Conservation (phyloP, 306 rosid genomes). For the Betula pendula region DNA sequence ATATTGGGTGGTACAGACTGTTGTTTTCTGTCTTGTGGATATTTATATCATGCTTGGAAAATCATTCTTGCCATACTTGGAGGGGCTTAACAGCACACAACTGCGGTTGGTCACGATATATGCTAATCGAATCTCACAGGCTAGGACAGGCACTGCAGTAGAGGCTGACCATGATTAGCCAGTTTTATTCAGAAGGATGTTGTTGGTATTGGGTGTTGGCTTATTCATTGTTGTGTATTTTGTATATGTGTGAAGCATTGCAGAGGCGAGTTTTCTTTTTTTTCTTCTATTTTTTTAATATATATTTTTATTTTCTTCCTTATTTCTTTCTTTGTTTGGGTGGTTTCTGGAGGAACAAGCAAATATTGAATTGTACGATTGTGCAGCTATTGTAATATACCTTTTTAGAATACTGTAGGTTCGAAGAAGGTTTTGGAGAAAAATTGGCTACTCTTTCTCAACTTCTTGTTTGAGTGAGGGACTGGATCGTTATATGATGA, state of each 20-base stretch:
- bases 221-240: conserved; percentile 62
- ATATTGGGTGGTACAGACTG: conserved; percentile 72
- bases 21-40: conserved; percentile 97
- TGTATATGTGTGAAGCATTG: conserved; percentile 79
- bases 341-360: conserved; percentile 51
- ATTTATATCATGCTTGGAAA: conserved; percentile 97
- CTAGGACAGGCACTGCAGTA: conserved; percentile 73
- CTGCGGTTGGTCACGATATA: conserved; percentile 92
- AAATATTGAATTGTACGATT: conserved; percentile 19
- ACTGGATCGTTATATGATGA: too few relatives aligned
- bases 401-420: conserved; percentile 39
- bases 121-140: conserved; percentile 96
- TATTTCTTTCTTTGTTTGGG: conserved; percentile 31
- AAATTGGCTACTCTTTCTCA: too few relatives aligned
- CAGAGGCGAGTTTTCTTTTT: conserved; percentile 45
- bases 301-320: conserved; percentile 30
- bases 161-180: conserved; percentile 57
- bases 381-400: conserved; percentile 58
- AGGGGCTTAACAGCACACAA: conserved; percentile 92
- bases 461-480: too few relatives aligned
- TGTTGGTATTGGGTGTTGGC: conserved; percentile 37
- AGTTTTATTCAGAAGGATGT: conserved; percentile 29
- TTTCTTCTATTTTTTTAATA: conserved; percentile 29
- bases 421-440: conserved; percentile 37
- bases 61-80: conserved; percentile 90